phyloP scores from a whole-genome alignment of 352 stramenopile genomes.

The Globisporangium heterothallicum region DNA sequence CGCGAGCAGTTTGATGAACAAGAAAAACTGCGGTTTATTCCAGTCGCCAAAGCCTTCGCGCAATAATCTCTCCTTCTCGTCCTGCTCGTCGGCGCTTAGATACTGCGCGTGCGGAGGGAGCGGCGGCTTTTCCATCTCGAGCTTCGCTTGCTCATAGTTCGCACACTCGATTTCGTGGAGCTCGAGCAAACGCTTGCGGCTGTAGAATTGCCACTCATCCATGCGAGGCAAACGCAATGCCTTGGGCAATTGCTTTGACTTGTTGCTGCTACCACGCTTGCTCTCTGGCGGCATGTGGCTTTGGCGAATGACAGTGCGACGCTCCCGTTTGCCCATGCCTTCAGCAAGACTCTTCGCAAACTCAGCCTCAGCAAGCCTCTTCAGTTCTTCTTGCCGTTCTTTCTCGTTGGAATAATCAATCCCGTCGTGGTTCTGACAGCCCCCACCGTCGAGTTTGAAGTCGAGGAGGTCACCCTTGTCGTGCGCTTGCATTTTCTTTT shows the following conservation, averaged over 20 bases:
- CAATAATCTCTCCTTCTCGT: slow-evolving; percentile 92
- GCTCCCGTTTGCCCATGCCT: slow-evolving; percentile 81
- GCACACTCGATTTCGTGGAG: slow-evolving; percentile 79
- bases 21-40: slow-evolving; percentile 86
- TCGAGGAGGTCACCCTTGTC: slow-evolving; percentile 86
- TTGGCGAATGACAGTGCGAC: slow-evolving; percentile 70
- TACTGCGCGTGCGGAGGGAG: slow-evolving; percentile 70
- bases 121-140: slow-evolving; percentile 69
- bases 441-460: slow-evolving; percentile 92
- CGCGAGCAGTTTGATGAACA: slow-evolving; percentile 81
- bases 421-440: slow-evolving; percentile 94
- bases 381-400: slow-evolving; percentile 80
- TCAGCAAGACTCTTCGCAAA: slow-evolving; percentile 73
- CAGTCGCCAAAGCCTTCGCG: slow-evolving; percentile 78
- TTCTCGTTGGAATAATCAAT: slow-evolving; percentile 95
- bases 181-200: slow-evolving; percentile 69
- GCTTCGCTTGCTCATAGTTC: slow-evolving; percentile 76
- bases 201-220: slow-evolving; percentile 89
- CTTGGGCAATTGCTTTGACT: slow-evolving; percentile 79
- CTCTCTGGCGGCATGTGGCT: slow-evolving; percentile 35
- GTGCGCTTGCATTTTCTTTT: slow-evolving; percentile 79
- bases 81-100: slow-evolving; percentile 76
- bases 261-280: slow-evolving; percentile 42
- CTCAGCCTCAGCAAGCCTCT: slow-evolving; percentile 78
- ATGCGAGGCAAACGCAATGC: slow-evolving; percentile 73